These are phyloP conservation scores for Hypoxylon sp. DNA, from an alignment of 2,329 filamentous ascomycete species.

Conservation along the genomic window DNA sequence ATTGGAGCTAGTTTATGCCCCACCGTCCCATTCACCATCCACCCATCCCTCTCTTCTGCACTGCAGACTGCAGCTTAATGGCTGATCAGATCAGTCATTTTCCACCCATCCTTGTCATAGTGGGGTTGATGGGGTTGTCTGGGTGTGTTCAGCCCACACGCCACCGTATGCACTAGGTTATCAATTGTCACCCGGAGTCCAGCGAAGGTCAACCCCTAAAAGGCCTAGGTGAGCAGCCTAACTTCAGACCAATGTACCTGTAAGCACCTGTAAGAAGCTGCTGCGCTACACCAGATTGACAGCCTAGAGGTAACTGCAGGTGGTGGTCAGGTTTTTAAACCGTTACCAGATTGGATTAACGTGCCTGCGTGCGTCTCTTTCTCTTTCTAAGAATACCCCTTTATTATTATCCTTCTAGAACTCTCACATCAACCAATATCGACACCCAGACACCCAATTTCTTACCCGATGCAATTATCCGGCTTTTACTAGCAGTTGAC, in stretches of 20 bases:
- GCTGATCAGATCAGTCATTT: slow-evolving; percentile 13
- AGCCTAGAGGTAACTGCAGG: no score
- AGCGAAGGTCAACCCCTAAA: no score
- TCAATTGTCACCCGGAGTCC: no score
- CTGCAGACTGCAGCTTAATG: slow-evolving; percentile 8
- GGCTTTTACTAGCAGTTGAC: slow-evolving; percentile 17
- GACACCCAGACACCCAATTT: neutral
- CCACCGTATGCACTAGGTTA: no score
- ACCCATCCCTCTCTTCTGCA: neutral
- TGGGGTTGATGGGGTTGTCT: slow-evolving; percentile 23
- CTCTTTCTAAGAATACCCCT: slow-evolving; percentile 10
- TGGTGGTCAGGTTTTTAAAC: slow-evolving; percentile 17
- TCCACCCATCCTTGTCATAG: slow-evolving; percentile 9
- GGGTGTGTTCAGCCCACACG: slow-evolving; percentile 18
- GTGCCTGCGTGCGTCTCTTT: no score
- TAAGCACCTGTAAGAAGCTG: no score
- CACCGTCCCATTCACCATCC: slow-evolving; percentile 2
- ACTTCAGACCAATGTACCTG: no score
- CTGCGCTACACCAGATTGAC: no score
- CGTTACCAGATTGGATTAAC: slow-evolving; percentile 20
- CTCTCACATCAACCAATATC: no score
- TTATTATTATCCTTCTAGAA: slow-evolving; percentile 27
- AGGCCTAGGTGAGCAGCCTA: neutral
- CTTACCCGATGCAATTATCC: slow-evolving; percentile 24
- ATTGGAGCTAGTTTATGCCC: slow-evolving; percentile 14